These are phyloP conservation scores for Tetramitus jugosus DNA, from an alignment of 208 protist genomes.

Conservation along the genomic window DNA sequence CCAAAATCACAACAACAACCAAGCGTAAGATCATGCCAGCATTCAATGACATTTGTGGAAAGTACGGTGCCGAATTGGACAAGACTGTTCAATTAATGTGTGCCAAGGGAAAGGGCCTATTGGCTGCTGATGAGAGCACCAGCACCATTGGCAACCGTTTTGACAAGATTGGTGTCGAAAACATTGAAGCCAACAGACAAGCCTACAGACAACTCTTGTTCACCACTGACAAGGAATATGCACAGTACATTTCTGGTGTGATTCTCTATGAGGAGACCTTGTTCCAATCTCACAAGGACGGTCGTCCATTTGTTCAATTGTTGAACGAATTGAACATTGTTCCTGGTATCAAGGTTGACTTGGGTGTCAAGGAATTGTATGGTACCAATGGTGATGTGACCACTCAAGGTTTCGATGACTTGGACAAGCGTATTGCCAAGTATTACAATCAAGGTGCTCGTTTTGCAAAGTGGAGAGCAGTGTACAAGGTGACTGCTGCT, in stretches of 20 bases:
- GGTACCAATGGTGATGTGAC: constrained; percentile 41
- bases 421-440: constrained; percentile 64
- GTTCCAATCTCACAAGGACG: constrained; percentile 72
- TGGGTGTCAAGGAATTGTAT: constrained; percentile 45
- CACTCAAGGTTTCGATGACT: constrained; percentile 79
- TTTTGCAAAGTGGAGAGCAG: constrained; percentile 93
- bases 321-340: constrained; percentile 69
- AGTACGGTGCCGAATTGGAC: background rate
- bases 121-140: constrained; percentile 86
- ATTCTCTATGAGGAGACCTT: constrained; percentile 93
- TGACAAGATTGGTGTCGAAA: constrained; percentile 77
- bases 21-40: no score
- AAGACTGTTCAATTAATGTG: background rate
- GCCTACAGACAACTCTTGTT: constrained; percentile 82
- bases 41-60: no score
- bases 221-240: constrained; percentile 31
- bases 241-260: constrained; percentile 83
- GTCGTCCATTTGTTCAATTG: constrained; percentile 67
- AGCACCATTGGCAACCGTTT: constrained; percentile 90
- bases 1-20: no score
- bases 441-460: constrained; percentile 87
- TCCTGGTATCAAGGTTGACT: constrained; percentile 89
- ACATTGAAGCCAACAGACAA: constrained; percentile 82
- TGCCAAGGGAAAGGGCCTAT: constrained; percentile 77
- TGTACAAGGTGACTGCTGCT: constrained; percentile 77